Conservation (phyloP, 768 basidiomycete genomes). For the Pleurotus salmoneostramineus region DNA sequence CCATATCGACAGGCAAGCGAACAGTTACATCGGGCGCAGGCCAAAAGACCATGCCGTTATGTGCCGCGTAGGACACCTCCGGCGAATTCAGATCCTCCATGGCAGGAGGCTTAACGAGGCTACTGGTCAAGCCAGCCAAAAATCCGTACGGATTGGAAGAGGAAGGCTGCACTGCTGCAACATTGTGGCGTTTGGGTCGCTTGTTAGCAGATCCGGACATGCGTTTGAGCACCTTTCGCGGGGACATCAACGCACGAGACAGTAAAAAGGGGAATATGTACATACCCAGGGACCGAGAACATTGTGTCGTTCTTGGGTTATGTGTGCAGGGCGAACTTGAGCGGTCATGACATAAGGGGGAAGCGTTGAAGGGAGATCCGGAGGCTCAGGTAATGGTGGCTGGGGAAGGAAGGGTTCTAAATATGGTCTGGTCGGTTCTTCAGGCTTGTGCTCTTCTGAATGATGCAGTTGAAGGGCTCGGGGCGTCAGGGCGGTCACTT, state of each 20-base stretch:
- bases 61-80: slow-evolving; percentile 41
- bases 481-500: slow-evolving; percentile 41
- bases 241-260: slow-evolving; percentile 1
- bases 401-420: slow-evolving; percentile 27
- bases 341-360: slow-evolving; percentile 50
- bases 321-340: slow-evolving; percentile 37
- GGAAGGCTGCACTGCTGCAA: slow-evolving; percentile 7
- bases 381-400: slow-evolving; percentile 23
- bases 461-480: slow-evolving; percentile 50
- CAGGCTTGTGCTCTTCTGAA: slow-evolving; percentile 30
- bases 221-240: slow-evolving; percentile 18
- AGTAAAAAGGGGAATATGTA: background rate
- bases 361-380: slow-evolving; percentile 34
- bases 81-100: slow-evolving; percentile 46
- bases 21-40: slow-evolving; percentile 14
- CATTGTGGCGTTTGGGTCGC: slow-evolving; percentile 7
- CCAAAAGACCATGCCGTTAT: slow-evolving; percentile 51
- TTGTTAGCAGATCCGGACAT: slow-evolving; percentile 18
- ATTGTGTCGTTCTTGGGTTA: slow-evolving; percentile 49
- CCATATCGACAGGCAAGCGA: background rate
- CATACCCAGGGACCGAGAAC: slow-evolving; percentile 53
- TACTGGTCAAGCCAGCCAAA: slow-evolving; percentile 34
- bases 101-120: slow-evolving; percentile 32
- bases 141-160: slow-evolving; percentile 50
- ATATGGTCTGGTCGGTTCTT: slow-evolving; percentile 28